These are phyloP conservation scores for Ceratocystis ficicola DNA, from an alignment of 2,329 filamentous ascomycete species.

Conservation along the genomic window DNA sequence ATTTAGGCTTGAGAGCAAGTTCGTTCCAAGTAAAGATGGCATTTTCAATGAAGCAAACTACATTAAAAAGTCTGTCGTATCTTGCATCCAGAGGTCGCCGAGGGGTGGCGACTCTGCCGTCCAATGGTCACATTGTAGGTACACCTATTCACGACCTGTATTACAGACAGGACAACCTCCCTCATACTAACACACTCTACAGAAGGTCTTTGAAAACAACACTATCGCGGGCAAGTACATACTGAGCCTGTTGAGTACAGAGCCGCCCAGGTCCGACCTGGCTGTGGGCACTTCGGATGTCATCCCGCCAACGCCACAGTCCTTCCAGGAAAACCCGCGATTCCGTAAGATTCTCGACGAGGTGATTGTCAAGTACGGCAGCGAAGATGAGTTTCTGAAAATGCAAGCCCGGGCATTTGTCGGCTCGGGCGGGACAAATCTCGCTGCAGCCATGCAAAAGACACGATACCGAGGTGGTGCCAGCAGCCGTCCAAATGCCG, in stretches of 20 bases:
- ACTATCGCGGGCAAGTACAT: slow-evolving; percentile 38
- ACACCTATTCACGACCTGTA: not conserved
- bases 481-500: slow-evolving; percentile 20
- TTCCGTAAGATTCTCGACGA: slow-evolving; percentile 49
- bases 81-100: not conserved
- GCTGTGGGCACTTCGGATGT: slow-evolving; percentile 48
- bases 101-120: slow-evolving; percentile 36
- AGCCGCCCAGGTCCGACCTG: slow-evolving; percentile 41
- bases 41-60: not conserved
- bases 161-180: not conserved
- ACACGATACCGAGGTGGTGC: slow-evolving; percentile 5
- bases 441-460: slow-evolving; percentile 13
- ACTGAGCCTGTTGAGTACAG: slow-evolving; percentile 47
- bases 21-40: slow-evolving; percentile 1
- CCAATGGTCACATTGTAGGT: slow-evolving; percentile 45
- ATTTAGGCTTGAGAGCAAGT: not conserved
- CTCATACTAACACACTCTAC: not conserved
- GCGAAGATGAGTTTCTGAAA: slow-evolving; percentile 43
- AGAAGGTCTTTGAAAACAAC: slow-evolving; percentile 48
- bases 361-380: slow-evolving; percentile 44
- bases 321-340: slow-evolving; percentile 46
- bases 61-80: not conserved
- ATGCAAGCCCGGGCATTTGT: slow-evolving; percentile 50
- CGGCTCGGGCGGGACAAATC: slow-evolving; percentile 39
- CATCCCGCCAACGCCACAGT: slow-evolving; percentile 48